Conservation (phyloP, 139 green algal species). For the Chlorella sp. region DNA sequence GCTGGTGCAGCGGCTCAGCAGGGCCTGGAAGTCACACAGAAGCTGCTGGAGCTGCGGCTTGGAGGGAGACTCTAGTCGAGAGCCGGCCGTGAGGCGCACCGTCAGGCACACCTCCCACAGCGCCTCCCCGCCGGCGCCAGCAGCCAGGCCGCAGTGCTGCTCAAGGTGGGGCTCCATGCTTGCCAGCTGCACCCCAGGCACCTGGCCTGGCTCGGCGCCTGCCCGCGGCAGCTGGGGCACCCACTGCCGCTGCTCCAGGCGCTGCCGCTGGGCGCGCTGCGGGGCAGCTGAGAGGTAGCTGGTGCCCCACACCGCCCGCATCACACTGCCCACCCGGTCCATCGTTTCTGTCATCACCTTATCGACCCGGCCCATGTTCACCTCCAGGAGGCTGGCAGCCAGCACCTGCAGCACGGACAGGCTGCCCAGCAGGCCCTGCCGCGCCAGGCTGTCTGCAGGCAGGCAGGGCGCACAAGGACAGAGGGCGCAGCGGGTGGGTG, state of each 20-base stretch:
- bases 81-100: background rate
- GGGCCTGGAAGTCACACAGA: background rate
- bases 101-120: background rate
- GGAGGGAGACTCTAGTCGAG: background rate
- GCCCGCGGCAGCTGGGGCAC: background rate
- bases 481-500: no score
- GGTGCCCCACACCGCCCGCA: background rate
- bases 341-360: background rate
- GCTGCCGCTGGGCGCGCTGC: background rate
- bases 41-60: background rate
- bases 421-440: background rate
- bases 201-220: background rate
- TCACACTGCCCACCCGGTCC: background rate
- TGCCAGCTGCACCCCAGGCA: background rate
- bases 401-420: background rate
- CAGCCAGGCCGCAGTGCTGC: background rate
- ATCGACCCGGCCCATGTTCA: background rate
- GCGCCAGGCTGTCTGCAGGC: background rate
- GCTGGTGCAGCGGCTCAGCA: background rate
- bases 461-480: no score
- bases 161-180: background rate
- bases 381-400: background rate
- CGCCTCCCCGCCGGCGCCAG: background rate
- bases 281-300: background rate
- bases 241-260: conserved; percentile 3